Percentiles rank a stretch among this genome's conserved stretches.
These are phyloP conservation scores for Suhomyces coccinellae DNA, from an alignment of 1,139 yeast species.

Conservation along the genomic window DNA sequence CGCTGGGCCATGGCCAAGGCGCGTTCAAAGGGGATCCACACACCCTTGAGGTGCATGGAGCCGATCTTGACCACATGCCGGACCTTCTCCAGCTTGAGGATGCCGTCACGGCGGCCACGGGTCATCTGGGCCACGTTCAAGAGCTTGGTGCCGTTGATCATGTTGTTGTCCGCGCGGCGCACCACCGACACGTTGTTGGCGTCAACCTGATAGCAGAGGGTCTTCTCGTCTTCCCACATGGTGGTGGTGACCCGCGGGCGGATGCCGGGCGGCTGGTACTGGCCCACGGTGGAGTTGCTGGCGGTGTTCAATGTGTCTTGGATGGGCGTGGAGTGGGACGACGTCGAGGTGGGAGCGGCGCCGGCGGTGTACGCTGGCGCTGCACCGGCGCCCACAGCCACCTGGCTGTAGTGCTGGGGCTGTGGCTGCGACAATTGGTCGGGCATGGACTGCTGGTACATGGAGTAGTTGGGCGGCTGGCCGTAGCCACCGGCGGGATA, in stretches of 20 bases:
- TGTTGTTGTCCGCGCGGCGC: constrained; percentile 87
- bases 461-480: constrained; percentile 16
- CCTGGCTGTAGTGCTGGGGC: constrained; percentile 15
- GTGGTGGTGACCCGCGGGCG: constrained; percentile 91
- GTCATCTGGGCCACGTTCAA: constrained; percentile 94
- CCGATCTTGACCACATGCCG: constrained; percentile 95
- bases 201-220: constrained; percentile 92
- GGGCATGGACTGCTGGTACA: constrained; percentile 17
- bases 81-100: constrained; percentile 81
- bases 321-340: constrained; percentile 15
- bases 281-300: constrained; percentile 43
- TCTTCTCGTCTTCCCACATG: constrained; percentile 96
- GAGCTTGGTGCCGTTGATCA: constrained; percentile 93
- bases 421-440: constrained; percentile 17
- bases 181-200: constrained; percentile 90
- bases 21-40: constrained; percentile 95
- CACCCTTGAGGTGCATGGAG: constrained; percentile 95
- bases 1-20: constrained; percentile 89
- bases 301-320: constrained; percentile 19
- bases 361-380: constrained; percentile 8
- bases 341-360: constrained; percentile 12
- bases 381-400: constrained; percentile 5
- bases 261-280: constrained; percentile 53
- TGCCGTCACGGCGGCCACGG: constrained; percentile 93
- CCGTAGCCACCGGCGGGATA: constrained; percentile 13